These are phyloP conservation scores for Fusarium armeniacum DNA, from an alignment of 2,329 filamentous ascomycete genomes.

Conservation along the genomic window DNA sequence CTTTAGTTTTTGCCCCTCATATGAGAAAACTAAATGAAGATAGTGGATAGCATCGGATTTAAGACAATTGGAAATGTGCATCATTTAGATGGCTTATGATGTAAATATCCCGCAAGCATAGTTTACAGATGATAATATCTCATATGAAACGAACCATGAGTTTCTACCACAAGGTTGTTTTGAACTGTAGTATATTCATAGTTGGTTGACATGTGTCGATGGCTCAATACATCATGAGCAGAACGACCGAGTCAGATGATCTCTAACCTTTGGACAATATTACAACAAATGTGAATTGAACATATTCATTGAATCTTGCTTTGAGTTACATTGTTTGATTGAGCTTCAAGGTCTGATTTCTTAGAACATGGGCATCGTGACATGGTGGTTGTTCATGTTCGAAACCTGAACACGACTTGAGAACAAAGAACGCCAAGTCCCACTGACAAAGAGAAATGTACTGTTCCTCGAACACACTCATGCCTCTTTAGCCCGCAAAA, in stretches of 20 bases:
- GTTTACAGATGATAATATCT: background rate
- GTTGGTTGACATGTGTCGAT: background rate
- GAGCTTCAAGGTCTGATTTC: background rate
- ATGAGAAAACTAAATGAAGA: conserved; percentile 25
- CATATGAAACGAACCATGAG: too few relatives aligned
- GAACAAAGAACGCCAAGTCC: background rate
- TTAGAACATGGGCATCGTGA: background rate
- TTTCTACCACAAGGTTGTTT: too few relatives aligned
- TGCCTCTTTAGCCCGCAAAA: background rate
- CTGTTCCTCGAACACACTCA: background rate
- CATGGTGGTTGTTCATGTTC: background rate
- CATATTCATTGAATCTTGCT: background rate
- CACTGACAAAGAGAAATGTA: background rate
- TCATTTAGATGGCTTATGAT: conserved; percentile 1
- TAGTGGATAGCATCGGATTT: conserved; percentile 37
- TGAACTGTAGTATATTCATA: background rate
- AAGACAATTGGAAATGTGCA: conserved; percentile 15
- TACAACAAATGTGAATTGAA: background rate
- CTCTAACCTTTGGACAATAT: background rate
- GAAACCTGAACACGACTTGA: background rate
- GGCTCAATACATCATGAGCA: background rate
- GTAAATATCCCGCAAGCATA: background rate
- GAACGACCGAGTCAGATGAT: background rate
- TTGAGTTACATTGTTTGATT: background rate
- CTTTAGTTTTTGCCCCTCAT: conserved; percentile 30